phyloP scores from a whole-genome alignment of 2,329 filamentous ascomycete genomes.

The Hymenoscyphus repandus region DNA sequence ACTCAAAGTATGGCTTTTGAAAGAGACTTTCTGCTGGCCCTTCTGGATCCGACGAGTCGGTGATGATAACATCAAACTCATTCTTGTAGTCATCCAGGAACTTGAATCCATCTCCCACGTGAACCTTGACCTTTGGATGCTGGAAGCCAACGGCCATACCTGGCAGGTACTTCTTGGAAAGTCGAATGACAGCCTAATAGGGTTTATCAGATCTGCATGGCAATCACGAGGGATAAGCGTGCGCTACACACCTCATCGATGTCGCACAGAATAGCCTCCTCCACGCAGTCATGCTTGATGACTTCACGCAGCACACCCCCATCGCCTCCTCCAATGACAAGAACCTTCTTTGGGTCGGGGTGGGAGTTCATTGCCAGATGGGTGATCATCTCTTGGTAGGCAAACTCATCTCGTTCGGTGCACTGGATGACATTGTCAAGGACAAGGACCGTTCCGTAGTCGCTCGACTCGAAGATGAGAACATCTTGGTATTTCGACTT shows the following conservation, averaged over 20 bases:
- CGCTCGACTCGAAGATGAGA: conserved; percentile 95
- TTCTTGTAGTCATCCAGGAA: conserved; percentile 96
- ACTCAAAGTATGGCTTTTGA: conserved; percentile 98
- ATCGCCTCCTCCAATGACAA: conserved; percentile 96
- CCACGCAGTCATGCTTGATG: conserved; percentile 96
- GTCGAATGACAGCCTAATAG: conserved; percentile 79
- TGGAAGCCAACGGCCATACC: conserved; percentile 89
- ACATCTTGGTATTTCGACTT: conserved; percentile 99
- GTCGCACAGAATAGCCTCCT: conserved; percentile 95
- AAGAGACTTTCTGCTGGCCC: conserved; percentile 94
- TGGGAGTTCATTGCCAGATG: conserved; percentile 98
- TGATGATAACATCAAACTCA: conserved; percentile 98
- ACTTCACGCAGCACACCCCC: conserved; percentile 97
- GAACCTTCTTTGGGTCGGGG: conserved; percentile 95
- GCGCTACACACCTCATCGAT: conserved; percentile 77
- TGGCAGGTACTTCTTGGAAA: conserved; percentile 97
- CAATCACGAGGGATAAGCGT: conserved; percentile 6
- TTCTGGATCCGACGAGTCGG: conserved; percentile 95
- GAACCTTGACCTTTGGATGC: conserved; percentile 87
- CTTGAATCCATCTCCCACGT: conserved; percentile 97
- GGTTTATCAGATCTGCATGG: conserved; percentile 13
- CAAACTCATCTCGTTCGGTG: conserved; percentile 98
- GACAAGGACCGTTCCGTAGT: conserved; percentile 93
- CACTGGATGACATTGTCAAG: conserved; percentile 99
- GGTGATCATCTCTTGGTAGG: conserved; percentile 99